Percentiles rank a stretch among this genome's conserved stretches.
Conservation (phyloP, 1,284 basidiomycete genomes). For the Mycena citricolor region DNA sequence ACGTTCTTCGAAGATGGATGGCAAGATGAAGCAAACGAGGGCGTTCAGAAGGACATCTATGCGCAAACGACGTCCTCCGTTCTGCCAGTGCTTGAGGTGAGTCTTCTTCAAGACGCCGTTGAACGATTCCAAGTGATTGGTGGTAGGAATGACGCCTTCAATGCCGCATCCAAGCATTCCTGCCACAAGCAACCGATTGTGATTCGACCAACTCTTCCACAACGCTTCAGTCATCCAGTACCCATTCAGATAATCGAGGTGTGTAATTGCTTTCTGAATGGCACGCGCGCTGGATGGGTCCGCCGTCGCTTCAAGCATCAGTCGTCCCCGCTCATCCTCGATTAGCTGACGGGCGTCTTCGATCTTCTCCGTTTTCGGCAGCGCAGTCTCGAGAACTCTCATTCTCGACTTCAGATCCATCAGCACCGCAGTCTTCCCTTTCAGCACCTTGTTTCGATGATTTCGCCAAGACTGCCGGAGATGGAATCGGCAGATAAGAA, state of each 20-base stretch:
- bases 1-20: conserved; percentile 5
- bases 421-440: conserved; percentile 12
- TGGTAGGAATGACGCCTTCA: conserved; percentile 17
- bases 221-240: conserved; percentile 16
- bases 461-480: conserved; percentile 28
- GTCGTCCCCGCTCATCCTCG: background rate
- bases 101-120: conserved; percentile 23
- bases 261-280: background rate
- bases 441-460: conserved; percentile 19
- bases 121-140: conserved; percentile 30
- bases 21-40: background rate
- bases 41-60: conserved; percentile 4
- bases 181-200: no score
- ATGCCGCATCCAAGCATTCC: no score
- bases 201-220: conserved; percentile 22
- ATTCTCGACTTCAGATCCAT: conserved; percentile 5
- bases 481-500: conserved; percentile 28
- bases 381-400: conserved; percentile 3
- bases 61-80: conserved; percentile 2
- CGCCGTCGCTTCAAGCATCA: background rate
- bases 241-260: conserved; percentile 13
- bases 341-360: conserved; percentile 3
- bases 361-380: conserved; percentile 4
- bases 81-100: background rate
- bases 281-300: background rate